Conservation (phyloP, 345 rosid genomes). For the Erucastrum elatum region DNA sequence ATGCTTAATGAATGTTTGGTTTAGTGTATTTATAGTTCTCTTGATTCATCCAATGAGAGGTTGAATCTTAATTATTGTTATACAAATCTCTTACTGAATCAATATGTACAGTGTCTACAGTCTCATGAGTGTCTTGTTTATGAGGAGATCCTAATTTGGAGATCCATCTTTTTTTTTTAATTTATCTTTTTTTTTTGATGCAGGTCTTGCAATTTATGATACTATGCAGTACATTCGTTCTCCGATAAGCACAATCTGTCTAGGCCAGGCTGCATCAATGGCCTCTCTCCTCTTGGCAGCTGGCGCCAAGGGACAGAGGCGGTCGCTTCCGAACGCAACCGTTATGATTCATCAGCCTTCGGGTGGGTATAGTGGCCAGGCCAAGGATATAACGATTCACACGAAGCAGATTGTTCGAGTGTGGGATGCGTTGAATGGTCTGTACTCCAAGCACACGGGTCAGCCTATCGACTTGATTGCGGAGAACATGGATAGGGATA, state of each 20-base stretch:
- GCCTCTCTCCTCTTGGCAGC: conserved; percentile 96
- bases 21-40: not conserved
- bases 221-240: conserved; percentile 96
- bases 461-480: conserved; percentile 71
- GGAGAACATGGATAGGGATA: conserved; percentile 95
- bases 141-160: no score
- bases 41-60: not conserved
- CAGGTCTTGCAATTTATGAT: conserved; percentile 96
- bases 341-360: conserved; percentile 99
- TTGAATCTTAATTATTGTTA: not conserved
- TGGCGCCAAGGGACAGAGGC: conserved; percentile 87
- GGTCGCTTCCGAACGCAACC: conserved; percentile 88
- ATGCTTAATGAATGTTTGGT: no score
- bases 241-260: conserved; percentile 83
- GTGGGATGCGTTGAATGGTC: conserved; percentile 79
- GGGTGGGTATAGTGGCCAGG: conserved; percentile 97
- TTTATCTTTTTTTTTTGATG: not conserved
- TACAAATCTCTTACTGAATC: not conserved
- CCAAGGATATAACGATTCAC: conserved; percentile 88
- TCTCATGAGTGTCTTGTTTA: no score
- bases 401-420: conserved; percentile 92
- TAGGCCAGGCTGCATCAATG: conserved; percentile 99
- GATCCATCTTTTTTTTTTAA: no score
- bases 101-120: no score
- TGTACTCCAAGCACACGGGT: conserved; percentile 79